Percentiles rank a stretch among this genome's conserved stretches.
Conservation (phyloP, 202 grass and related monocot species). For the Dendrocalamus latiflorus region DNA sequence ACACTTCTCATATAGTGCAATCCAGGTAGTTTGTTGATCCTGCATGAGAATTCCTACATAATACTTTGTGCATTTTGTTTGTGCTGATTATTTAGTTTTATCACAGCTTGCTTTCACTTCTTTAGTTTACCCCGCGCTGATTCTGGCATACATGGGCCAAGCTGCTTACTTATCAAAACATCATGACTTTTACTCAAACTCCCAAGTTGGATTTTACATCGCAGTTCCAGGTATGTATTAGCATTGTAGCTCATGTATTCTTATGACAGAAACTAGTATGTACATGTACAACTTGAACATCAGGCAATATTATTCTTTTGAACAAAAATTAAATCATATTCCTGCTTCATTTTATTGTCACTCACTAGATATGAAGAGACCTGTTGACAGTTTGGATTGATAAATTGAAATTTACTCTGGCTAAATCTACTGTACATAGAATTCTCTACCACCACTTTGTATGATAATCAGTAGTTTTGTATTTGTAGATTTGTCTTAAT, state of each 20-base stretch:
- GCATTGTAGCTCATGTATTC: conserved; percentile 4
- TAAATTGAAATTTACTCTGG: neutral
- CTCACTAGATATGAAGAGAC: neutral
- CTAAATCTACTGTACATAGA: neutral
- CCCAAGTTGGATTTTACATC: conserved; percentile 85
- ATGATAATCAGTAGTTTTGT: neutral
- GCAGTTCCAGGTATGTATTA: conserved; percentile 67
- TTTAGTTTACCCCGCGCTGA: conserved; percentile 75
- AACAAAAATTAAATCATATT: neutral
- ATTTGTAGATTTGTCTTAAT: neutral
- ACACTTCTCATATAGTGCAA: conserved; percentile 94
- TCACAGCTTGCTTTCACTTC: conserved; percentile 78
- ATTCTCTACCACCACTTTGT: neutral
- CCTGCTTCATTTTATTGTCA: neutral
- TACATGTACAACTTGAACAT: neutral
- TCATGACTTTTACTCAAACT: conserved; percentile 71
- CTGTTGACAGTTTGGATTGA: neutral
- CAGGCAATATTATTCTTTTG: neutral
- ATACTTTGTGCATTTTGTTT: neutral
- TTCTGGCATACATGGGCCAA: conserved; percentile 95
- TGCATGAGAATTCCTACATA: neutral
- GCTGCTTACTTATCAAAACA: too few relatives aligned
- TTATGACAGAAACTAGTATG: neutral
- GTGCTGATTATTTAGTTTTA: conserved; percentile 15
- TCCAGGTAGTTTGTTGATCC: conserved; percentile 61